Percentiles rank a stretch among this genome's conserved stretches.
Conservation (phyloP, 2,329 filamentous ascomycete genomes). For the Thielaviopsis cerberus region DNA sequence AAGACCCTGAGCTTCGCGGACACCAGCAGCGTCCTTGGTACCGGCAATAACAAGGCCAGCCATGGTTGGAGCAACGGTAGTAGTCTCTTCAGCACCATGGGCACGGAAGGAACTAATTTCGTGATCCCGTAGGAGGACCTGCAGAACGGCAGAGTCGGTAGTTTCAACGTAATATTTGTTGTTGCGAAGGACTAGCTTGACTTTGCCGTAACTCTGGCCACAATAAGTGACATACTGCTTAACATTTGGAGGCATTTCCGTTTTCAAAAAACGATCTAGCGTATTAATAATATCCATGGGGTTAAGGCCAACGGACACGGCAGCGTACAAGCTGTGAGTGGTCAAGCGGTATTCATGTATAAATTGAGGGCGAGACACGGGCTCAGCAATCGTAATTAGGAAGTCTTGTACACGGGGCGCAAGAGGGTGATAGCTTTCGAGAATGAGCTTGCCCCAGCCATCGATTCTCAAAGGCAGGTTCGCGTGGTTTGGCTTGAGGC, state of each 20-base stretch:
- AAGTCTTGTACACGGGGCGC: slow-evolving; percentile 83
- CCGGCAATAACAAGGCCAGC: slow-evolving; percentile 79
- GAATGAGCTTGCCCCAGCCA: slow-evolving; percentile 65
- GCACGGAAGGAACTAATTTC: slow-evolving; percentile 65
- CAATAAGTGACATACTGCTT: slow-evolving; percentile 60
- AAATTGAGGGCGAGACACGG: slow-evolving; percentile 70
- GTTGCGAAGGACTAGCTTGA: slow-evolving; percentile 84
- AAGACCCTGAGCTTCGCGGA: slow-evolving; percentile 46
- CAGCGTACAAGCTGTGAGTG: slow-evolving; percentile 82
- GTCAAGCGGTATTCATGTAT: slow-evolving; percentile 90
- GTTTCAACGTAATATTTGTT: slow-evolving; percentile 91
- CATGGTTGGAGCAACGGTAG: slow-evolving; percentile 69
- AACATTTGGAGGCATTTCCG: slow-evolving; percentile 63
- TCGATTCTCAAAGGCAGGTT: slow-evolving; percentile 91
- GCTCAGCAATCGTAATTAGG: slow-evolving; percentile 87
- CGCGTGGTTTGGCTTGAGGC: slow-evolving; percentile 72
- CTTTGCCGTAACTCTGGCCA: slow-evolving; percentile 83
- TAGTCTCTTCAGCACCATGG: slow-evolving; percentile 51
- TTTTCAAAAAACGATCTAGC: slow-evolving; percentile 76
- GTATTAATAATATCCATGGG: slow-evolving; percentile 80
- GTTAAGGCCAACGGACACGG: slow-evolving; percentile 81
- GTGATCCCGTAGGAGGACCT: slow-evolving; percentile 67
- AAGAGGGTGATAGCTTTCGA: slow-evolving; percentile 84
- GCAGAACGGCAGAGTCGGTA: slow-evolving; percentile 68
- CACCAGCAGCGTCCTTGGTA: slow-evolving; percentile 78